Conservation (phyloP, 305 asterid species). For the Fraxinus ornus region DNA sequence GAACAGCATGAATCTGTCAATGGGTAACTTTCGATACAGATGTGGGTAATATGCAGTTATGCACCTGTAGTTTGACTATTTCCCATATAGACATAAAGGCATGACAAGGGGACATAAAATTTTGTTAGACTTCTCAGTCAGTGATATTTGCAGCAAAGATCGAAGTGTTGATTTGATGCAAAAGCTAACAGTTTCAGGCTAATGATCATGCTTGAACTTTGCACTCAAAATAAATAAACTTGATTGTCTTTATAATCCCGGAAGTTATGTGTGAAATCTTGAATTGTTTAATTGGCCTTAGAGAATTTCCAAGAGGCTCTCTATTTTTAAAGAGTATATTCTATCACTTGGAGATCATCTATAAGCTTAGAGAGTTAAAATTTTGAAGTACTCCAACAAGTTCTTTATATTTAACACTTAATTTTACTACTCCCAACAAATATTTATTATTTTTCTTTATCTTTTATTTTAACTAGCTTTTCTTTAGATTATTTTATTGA, state of each 20-base stretch:
- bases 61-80: neutral
- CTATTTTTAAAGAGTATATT: too few species aligned
- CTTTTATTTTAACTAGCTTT: too few species aligned
- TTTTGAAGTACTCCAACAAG: too few species aligned
- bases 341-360: too few species aligned
- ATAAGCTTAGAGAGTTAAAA: too few species aligned
- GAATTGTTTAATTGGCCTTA: neutral
- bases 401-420: too few species aligned
- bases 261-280: neutral
- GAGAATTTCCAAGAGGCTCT: too few species aligned
- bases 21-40: neutral
- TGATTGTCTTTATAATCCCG: neutral
- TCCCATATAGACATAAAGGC: neutral
- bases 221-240: neutral
- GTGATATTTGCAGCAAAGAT: constrained; percentile 7
- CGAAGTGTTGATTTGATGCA: neutral
- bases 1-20: neutral
- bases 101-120: neutral
- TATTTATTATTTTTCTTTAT: too few species aligned
- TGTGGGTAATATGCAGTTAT: neutral
- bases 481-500: too few species aligned
- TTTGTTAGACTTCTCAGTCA: neutral
- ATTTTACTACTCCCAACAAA: too few species aligned
- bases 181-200: neutral
- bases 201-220: neutral